A percentile compares a stretch with the other conserved stretches of the same genome.
phyloP scores from a whole-genome alignment of 2,329 filamentous ascomycete genomes.

The Calonectria ilicicola region DNA sequence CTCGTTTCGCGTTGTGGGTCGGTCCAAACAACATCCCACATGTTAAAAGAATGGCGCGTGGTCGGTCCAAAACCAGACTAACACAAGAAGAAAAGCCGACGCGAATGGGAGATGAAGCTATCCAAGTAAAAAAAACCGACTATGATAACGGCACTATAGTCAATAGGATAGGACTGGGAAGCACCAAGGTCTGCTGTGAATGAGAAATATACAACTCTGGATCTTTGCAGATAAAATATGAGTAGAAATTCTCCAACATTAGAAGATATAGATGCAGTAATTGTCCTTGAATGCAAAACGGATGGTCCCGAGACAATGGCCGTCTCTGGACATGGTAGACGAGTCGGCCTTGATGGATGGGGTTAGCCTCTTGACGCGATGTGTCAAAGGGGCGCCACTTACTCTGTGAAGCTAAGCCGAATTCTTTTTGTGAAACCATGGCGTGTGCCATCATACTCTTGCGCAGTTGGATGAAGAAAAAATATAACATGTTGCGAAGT shows the following conservation, averaged over 20 bases:
- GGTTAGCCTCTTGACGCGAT: not conserved
- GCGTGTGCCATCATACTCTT: not conserved
- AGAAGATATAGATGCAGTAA: not conserved
- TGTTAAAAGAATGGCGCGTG: slow-evolving; percentile 15
- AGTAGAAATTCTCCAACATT: not conserved
- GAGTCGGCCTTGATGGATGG: not conserved
- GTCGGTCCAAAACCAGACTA: not conserved
- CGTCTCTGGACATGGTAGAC: not conserved
- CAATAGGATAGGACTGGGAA: not conserved
- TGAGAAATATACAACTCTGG: not conserved
- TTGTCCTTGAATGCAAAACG: not conserved
- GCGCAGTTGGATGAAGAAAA: too few species aligned
- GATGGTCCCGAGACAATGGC: not conserved
- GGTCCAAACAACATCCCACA: slow-evolving; percentile 38
- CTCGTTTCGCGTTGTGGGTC: slow-evolving; percentile 28
- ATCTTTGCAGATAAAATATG: not conserved
- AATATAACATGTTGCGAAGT: too few species aligned
- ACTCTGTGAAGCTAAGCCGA: not conserved
- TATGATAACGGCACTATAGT: not conserved
- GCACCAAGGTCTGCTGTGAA: not conserved
- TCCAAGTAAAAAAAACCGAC: too few species aligned
- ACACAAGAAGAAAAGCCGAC: too few species aligned
- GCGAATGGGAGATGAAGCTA: too few species aligned
- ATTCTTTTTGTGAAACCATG: not conserved
- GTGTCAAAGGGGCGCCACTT: not conserved